Evolutionary conservation across 306 rosid species (phyloP).

Genomic region (Pyrus communis): DNA sequence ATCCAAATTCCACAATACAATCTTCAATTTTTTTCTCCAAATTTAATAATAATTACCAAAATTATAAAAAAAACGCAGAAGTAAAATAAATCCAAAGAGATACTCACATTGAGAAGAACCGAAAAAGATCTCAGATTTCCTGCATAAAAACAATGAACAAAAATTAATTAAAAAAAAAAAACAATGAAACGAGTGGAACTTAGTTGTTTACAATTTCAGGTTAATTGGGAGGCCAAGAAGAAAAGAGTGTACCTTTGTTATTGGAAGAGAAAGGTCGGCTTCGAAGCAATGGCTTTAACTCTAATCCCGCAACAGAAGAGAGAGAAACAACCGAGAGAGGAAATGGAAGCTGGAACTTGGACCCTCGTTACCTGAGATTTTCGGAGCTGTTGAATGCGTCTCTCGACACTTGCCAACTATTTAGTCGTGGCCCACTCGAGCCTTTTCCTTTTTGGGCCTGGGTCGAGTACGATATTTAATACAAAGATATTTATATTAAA

Average conservation of each 20-base stretch:
- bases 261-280: not conserved
- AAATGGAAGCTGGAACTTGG: not conserved
- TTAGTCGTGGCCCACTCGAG: not conserved
- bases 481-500: no score
- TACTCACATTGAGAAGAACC: not conserved
- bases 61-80: not conserved
- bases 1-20: not conserved
- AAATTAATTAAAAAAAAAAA: not conserved
- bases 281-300: not conserved
- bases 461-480: not conserved
- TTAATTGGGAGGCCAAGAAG: not conserved
- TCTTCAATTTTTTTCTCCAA: not conserved
- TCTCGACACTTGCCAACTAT: not conserved
- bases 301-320: not conserved
- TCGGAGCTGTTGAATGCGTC: not conserved
- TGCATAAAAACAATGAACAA: not conserved
- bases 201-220: not conserved
- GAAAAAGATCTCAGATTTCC: not conserved
- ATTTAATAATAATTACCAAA: not conserved
- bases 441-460: not conserved
- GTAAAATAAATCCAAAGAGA: not conserved
- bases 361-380: not conserved
- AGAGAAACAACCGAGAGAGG: not conserved
- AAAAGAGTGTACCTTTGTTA: not conserved
- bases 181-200: not conserved